These are phyloP conservation scores for Escallonia rubra DNA, from an alignment of 129 eudicot species.

Conservation along the genomic window DNA sequence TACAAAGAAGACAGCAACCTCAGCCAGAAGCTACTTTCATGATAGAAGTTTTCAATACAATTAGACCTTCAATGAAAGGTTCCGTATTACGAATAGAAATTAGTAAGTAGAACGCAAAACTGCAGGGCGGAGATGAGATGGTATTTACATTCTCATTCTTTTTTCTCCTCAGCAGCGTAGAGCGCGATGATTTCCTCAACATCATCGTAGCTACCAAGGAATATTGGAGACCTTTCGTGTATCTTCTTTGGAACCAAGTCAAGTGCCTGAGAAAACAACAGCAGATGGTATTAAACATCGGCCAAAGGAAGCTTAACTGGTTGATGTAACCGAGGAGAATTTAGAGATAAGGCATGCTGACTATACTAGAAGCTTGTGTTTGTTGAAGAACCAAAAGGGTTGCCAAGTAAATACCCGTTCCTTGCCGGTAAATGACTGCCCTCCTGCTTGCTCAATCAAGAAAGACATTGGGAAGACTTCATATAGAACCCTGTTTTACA, in stretches of 20 bases:
- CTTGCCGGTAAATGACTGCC: conserved; percentile 87
- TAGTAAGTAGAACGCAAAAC: background rate
- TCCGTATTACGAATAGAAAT: background rate
- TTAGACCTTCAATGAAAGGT: background rate
- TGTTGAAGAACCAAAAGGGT: background rate
- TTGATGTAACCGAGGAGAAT: too few species aligned
- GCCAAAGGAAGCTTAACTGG: too few species aligned
- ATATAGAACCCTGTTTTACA: conserved; percentile 65
- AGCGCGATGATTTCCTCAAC: conserved; percentile 85
- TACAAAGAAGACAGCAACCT: too few species aligned
- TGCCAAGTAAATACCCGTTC: conserved; percentile 41
- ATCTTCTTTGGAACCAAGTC: conserved; percentile 78
- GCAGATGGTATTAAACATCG: too few species aligned
- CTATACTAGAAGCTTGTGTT: background rate
- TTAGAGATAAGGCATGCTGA: background rate
- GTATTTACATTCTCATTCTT: conserved; percentile 8
- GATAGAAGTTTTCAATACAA: background rate
- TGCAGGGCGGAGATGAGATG: conserved; percentile 1
- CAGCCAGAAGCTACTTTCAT: background rate
- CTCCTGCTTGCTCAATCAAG: conserved; percentile 97
- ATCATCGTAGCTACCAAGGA: conserved; percentile 88
- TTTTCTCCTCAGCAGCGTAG: conserved; percentile 69
- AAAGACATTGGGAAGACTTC: conserved; percentile 95
- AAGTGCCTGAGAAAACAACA: conserved; percentile 49
- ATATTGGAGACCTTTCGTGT: conserved; percentile 85